phyloP scores from a whole-genome alignment of 2,329 filamentous ascomycete genomes.

The Diaporthe nobilis region DNA sequence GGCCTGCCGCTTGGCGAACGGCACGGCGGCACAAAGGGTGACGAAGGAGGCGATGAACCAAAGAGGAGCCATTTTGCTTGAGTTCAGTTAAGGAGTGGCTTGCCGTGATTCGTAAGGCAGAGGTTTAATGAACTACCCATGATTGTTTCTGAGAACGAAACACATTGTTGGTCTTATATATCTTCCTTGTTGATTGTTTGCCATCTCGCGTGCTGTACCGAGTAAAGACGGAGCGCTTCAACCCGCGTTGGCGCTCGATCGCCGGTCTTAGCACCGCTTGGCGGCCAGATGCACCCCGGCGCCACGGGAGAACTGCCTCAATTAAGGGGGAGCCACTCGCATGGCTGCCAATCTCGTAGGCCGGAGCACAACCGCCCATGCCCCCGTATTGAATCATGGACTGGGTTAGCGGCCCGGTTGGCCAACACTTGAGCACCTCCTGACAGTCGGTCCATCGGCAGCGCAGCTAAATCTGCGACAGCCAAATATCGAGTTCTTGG shows the following conservation, averaged over 20 bases:
- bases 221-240: conserved; percentile 28
- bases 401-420: background rate
- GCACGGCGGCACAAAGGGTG: conserved; percentile 16
- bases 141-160: background rate
- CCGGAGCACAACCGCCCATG: background rate
- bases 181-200: background rate
- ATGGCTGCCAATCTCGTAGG: conserved; percentile 9
- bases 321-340: background rate
- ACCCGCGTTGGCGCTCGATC: conserved; percentile 28
- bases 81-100: background rate
- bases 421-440: too few relatives aligned
- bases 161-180: conserved; percentile 4
- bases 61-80: conserved; percentile 9
- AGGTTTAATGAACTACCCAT: background rate
- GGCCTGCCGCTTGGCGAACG: conserved; percentile 13
- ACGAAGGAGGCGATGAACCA: conserved; percentile 25
- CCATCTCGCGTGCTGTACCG: conserved; percentile 28
- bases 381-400: conserved; percentile 19
- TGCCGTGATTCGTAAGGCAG: background rate
- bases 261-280: conserved; percentile 23
- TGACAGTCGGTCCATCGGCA: background rate
- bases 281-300: conserved; percentile 11
- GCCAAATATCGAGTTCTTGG: background rate
- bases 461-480: conserved; percentile 16
- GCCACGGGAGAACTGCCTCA: conserved; percentile 15